Conservation (phyloP, 805 yeast species). For the Metahyphopichia silvanorum region DNA sequence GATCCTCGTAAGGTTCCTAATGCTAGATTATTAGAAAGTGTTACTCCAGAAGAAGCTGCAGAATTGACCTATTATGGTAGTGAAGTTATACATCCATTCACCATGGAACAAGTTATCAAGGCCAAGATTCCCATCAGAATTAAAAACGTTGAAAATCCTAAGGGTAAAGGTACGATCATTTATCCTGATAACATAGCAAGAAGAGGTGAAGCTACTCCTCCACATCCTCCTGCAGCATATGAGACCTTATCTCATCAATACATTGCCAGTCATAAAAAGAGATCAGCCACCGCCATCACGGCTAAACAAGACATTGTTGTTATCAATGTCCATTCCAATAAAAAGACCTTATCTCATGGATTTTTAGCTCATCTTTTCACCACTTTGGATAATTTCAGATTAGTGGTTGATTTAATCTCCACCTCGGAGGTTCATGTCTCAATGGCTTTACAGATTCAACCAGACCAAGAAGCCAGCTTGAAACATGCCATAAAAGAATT, state of each 20-base stretch:
- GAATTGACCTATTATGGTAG: slow-evolving; percentile 97
- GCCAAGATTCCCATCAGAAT: slow-evolving; percentile 96
- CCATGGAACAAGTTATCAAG: slow-evolving; percentile 97
- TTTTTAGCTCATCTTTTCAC: slow-evolving; percentile 89
- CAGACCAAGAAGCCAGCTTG: slow-evolving; percentile 59
- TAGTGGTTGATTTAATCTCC: slow-evolving; percentile 93
- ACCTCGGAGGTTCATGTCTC: slow-evolving; percentile 98
- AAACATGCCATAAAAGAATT: slow-evolving; percentile 76
- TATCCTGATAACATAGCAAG: slow-evolving; percentile 88
- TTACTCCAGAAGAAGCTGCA: slow-evolving; percentile 98
- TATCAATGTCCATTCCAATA: slow-evolving; percentile 89
- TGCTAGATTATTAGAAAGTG: slow-evolving; percentile 80
- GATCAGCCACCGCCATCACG: slow-evolving; percentile 93
- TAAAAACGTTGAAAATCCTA: slow-evolving; percentile 91
- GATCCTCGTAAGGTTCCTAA: slow-evolving; percentile 94
- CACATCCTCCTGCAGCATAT: slow-evolving; percentile 86
- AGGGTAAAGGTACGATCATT: slow-evolving; percentile 89
- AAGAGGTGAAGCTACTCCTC: slow-evolving; percentile 87
- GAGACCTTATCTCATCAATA: slow-evolving; percentile 40
- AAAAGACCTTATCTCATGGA: slow-evolving; percentile 89
- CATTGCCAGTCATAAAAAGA: slow-evolving; percentile 42
- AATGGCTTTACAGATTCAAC: slow-evolving; percentile 86
- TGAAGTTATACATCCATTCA: slow-evolving; percentile 97
- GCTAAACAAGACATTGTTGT: slow-evolving; percentile 92
- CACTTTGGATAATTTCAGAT: slow-evolving; percentile 74